phyloP scores from a whole-genome alignment of 1,284 basidiomycete genomes.

The Vanrija sp. region DNA sequence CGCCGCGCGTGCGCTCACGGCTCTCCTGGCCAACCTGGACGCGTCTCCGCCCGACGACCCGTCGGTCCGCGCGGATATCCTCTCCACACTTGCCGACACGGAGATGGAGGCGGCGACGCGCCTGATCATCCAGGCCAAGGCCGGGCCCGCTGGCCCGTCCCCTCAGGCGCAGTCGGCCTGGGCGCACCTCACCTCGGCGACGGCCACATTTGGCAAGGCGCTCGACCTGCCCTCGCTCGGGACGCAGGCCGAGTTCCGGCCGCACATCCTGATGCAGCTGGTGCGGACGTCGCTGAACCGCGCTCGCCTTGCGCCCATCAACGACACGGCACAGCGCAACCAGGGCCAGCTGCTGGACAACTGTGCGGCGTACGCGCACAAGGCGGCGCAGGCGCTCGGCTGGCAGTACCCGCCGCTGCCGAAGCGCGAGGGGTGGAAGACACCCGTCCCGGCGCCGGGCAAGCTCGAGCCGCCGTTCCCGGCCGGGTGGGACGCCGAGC shows the following conservation, averaged over 20 bases:
- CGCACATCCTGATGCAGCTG: constrained; percentile 29
- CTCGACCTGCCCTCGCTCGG: constrained; percentile 27
- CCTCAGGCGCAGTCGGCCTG: constrained; percentile 18
- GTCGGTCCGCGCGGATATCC: constrained; percentile 32
- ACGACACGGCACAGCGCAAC: constrained; percentile 39
- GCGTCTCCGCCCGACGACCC: constrained; percentile 18
- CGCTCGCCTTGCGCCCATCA: constrained; percentile 28
- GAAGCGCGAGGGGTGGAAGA: constrained; percentile 4
- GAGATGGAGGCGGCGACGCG: constrained; percentile 30
- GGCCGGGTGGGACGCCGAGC: constrained; percentile 42
- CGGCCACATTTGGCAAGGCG: constrained; percentile 28
- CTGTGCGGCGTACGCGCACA: constrained; percentile 33
- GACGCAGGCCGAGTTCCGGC: constrained; percentile 37
- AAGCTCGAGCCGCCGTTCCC: constrained; percentile 23
- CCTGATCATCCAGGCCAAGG: constrained; percentile 22
- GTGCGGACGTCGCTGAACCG: constrained; percentile 29
- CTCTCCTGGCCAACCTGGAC: constrained; percentile 30
- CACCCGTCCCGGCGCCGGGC: constrained; percentile 4
- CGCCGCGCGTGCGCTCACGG: constrained; percentile 28
- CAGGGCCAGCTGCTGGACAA: constrained; percentile 37
- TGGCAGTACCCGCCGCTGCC: constrained; percentile 28
- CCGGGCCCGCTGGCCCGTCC: constrained; percentile 15
- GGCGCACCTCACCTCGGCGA: constrained; percentile 32
- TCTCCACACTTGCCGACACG: constrained; percentile 36
- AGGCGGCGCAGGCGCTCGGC: constrained; percentile 30